A percentile compares a stretch with the other conserved stretches of the same genome.
Conservation (phyloP, 2,329 filamentous ascomycete genomes). For the Ustulina deusta region DNA sequence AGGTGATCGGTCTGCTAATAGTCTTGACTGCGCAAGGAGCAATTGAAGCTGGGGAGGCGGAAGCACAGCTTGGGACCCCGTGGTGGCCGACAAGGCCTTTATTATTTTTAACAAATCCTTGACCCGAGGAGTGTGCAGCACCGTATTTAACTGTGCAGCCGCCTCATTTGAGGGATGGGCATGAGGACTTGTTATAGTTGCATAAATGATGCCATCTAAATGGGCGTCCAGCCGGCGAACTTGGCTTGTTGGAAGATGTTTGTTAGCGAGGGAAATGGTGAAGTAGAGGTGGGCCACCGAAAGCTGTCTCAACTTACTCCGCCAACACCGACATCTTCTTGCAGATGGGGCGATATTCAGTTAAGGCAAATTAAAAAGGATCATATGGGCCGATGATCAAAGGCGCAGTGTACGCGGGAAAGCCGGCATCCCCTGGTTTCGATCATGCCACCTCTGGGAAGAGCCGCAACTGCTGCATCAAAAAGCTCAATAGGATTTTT, state of each 20-base stretch:
- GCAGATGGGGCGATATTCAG: slow-evolving; percentile 21
- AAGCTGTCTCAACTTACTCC: slow-evolving; percentile 57
- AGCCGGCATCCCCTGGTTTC: slow-evolving; percentile 40
- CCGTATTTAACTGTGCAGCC: slow-evolving; percentile 61
- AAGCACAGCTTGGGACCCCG: slow-evolving; percentile 73
- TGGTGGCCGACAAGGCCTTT: slow-evolving; percentile 76
- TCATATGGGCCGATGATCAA: slow-evolving; percentile 43
- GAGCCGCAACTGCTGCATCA: slow-evolving; percentile 23
- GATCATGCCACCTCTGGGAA: slow-evolving; percentile 43
- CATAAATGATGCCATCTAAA: slow-evolving; percentile 71
- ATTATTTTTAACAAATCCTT: slow-evolving; percentile 75
- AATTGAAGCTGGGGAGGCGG: slow-evolving; percentile 68
- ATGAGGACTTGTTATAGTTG: slow-evolving; percentile 58
- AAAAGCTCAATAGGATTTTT: background rate
- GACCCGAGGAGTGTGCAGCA: slow-evolving; percentile 65
- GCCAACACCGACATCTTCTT: slow-evolving; percentile 60
- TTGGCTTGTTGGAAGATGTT: slow-evolving; percentile 53
- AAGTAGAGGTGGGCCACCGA: slow-evolving; percentile 13
- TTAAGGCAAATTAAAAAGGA: slow-evolving; percentile 19
- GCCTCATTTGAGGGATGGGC: slow-evolving; percentile 50
- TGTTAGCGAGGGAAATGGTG: slow-evolving; percentile 34
- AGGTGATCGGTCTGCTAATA: slow-evolving; percentile 56
- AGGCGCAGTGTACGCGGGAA: slow-evolving; percentile 9
- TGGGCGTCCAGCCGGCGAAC: slow-evolving; percentile 73
- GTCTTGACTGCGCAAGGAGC: slow-evolving; percentile 72